Evolutionary conservation across 1,284 basidiomycete genomes (phyloP).

Genomic region (Trichosporon inkin): DNA sequence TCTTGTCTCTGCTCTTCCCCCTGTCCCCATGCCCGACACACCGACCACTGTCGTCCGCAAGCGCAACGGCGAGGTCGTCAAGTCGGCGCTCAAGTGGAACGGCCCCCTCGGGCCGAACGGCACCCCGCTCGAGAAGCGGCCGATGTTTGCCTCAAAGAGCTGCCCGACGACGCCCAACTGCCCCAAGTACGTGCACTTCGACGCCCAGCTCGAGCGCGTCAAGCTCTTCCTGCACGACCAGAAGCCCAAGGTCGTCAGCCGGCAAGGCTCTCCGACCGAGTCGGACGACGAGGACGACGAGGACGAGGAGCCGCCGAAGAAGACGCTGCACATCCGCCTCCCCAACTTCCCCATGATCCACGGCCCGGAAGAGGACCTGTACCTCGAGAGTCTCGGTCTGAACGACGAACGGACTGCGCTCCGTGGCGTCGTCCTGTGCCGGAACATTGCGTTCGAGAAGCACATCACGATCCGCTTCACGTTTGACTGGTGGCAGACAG

Average conservation of each 20-base stretch:
- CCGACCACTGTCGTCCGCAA: slow-evolving; percentile 59
- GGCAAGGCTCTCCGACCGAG: slow-evolving; percentile 79
- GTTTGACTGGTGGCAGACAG: slow-evolving; percentile 91
- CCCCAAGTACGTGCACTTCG: slow-evolving; percentile 87
- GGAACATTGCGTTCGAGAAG: slow-evolving; percentile 84
- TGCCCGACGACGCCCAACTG: slow-evolving; percentile 66
- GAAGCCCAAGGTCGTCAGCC: slow-evolving; percentile 85
- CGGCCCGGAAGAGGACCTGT: slow-evolving; percentile 52
- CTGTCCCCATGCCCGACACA: slow-evolving; percentile 15
- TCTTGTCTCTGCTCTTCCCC: slow-evolving; percentile 23
- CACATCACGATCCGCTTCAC: slow-evolving; percentile 87
- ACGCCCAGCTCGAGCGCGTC: slow-evolving; percentile 77
- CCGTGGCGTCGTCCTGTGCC: slow-evolving; percentile 70
- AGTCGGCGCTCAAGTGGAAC: slow-evolving; percentile 78
- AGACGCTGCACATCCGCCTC: slow-evolving; percentile 50
- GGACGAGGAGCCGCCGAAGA: slow-evolving; percentile 46
- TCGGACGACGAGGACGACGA: slow-evolving; percentile 76
- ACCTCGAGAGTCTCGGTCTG: slow-evolving; percentile 58
- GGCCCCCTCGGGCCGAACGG: slow-evolving; percentile 50
- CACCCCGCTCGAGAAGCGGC: slow-evolving; percentile 43
- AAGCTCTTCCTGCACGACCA: slow-evolving; percentile 91
- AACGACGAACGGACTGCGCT: slow-evolving; percentile 60
- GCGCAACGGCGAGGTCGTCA: slow-evolving; percentile 88
- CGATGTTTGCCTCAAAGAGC: slow-evolving; percentile 59
- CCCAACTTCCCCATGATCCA: slow-evolving; percentile 56